phyloP scores from a whole-genome alignment of 192 early-diverging fungal genomes.

The Dissophora ornata region DNA sequence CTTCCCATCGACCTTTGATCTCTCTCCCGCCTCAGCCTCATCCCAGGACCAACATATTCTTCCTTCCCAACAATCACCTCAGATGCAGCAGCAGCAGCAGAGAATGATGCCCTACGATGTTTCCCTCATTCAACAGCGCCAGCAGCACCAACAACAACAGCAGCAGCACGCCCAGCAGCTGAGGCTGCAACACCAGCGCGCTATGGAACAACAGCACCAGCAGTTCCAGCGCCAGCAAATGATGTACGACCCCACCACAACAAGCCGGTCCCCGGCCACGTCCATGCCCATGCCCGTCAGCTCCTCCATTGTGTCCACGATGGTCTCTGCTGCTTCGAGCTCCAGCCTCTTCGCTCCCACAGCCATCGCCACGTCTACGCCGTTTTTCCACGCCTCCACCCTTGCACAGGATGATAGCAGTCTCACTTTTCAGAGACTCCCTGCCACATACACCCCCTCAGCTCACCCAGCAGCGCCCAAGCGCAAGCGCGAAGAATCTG shows the following conservation, averaged over 20 bases:
- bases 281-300: conserved; percentile 31
- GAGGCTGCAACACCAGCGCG: conserved; percentile 32
- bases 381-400: conserved; percentile 23
- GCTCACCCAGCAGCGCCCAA: conserved; percentile 53
- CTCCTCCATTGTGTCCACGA: conserved; percentile 13
- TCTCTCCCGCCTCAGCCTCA: conserved; percentile 2
- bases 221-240: conserved; percentile 32
- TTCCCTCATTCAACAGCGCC: conserved; percentile 35
- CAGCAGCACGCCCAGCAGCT: conserved; percentile 44
- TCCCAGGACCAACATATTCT: conserved; percentile 14
- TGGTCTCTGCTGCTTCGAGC: not conserved
- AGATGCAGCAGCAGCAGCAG: conserved; percentile 25
- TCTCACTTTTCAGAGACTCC: not conserved
- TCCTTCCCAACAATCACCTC: conserved; percentile 29
- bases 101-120: conserved; percentile 22
- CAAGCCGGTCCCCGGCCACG: conserved; percentile 11
- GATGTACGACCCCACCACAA: conserved; percentile 18
- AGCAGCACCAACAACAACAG: conserved; percentile 42
- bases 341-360: conserved; percentile 4
- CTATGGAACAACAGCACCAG: conserved; percentile 22
- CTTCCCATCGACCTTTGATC: conserved; percentile 32
- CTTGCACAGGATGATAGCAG: not conserved
- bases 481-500: conserved; percentile 43
- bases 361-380: conserved; percentile 14
- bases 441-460: conserved; percentile 3